Conservation (phyloP, 2,329 filamentous ascomycete species). For the Fusarium avenaceum region DNA sequence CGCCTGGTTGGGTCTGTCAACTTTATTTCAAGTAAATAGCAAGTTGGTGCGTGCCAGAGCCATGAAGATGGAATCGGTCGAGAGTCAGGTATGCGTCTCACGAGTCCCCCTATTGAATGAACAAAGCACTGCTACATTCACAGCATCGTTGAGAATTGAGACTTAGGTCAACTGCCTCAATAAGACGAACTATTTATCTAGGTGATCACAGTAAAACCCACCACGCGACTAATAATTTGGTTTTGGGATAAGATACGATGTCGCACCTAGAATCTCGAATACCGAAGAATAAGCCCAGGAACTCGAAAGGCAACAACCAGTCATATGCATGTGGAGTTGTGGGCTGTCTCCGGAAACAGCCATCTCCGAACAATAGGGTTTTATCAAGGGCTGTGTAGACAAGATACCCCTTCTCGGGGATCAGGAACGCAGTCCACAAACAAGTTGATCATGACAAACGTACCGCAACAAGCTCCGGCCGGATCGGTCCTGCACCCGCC, state of each 20-base stretch:
- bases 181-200: background rate
- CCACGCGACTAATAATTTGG: background rate
- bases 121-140: background rate
- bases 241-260: slow-evolving; percentile 13
- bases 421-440: slow-evolving; percentile 22
- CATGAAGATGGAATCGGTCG: background rate
- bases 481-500: slow-evolving; percentile 20
- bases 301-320: background rate
- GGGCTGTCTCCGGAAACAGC: slow-evolving; percentile 21
- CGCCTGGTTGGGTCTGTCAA: slow-evolving; percentile 1
- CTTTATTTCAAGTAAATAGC: slow-evolving; percentile 3
- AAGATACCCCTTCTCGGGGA: slow-evolving; percentile 17
- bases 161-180: background rate
- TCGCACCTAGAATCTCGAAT: background rate
- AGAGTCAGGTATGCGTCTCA: background rate
- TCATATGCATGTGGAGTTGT: background rate
- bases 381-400: slow-evolving; percentile 7
- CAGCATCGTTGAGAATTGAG: background rate
- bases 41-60: slow-evolving; percentile 2
- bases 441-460: slow-evolving; percentile 6
- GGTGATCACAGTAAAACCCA: background rate
- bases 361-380: slow-evolving; percentile 11
- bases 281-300: background rate
- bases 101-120: background rate
- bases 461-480: slow-evolving; percentile 29